Conservation (phyloP, 2,329 filamentous ascomycete species). For the Monilinia laxa region DNA sequence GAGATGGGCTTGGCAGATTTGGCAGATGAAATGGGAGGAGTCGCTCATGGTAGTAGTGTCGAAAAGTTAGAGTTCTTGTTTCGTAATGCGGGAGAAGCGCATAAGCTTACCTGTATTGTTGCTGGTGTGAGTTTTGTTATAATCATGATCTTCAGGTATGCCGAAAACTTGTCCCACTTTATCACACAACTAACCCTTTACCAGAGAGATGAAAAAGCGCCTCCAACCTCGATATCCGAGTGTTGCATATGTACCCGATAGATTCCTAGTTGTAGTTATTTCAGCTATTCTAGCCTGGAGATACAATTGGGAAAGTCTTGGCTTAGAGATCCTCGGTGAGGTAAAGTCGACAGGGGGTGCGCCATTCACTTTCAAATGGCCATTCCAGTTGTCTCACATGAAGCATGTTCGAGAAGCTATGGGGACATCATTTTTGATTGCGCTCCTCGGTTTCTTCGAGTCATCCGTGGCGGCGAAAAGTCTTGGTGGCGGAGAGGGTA, state of each 20-base stretch:
- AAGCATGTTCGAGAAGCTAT: slow-evolving; percentile 81
- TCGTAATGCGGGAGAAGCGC: slow-evolving; percentile 62
- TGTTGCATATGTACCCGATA: slow-evolving; percentile 88
- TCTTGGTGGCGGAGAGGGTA: slow-evolving; percentile 59
- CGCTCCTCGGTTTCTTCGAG: slow-evolving; percentile 96
- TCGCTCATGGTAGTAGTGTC: slow-evolving; percentile 80
- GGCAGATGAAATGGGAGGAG: slow-evolving; percentile 61
- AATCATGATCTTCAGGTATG: slow-evolving; percentile 86
- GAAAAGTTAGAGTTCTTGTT: slow-evolving; percentile 83
- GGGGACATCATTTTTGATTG: slow-evolving; percentile 89
- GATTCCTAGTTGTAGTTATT: slow-evolving; percentile 83
- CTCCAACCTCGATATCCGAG: slow-evolving; percentile 76
- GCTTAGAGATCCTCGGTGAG: slow-evolving; percentile 79
- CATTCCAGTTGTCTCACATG: slow-evolving; percentile 74
- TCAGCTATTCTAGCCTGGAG: slow-evolving; percentile 77
- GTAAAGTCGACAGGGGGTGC: slow-evolving; percentile 73
- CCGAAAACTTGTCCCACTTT: neutral
- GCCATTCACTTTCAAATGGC: slow-evolving; percentile 79
- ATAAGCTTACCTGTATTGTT: slow-evolving; percentile 73
- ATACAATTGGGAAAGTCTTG: slow-evolving; percentile 74
- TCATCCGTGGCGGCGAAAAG: slow-evolving; percentile 95
- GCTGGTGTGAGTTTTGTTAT: slow-evolving; percentile 77
- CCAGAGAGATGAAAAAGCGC: slow-evolving; percentile 74
- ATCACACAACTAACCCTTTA: slow-evolving; percentile 21
- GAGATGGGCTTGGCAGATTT: slow-evolving; percentile 74